These are phyloP conservation scores for Diospyros lotus DNA, from an alignment of 148 eudicot species.

Conservation along the genomic window DNA sequence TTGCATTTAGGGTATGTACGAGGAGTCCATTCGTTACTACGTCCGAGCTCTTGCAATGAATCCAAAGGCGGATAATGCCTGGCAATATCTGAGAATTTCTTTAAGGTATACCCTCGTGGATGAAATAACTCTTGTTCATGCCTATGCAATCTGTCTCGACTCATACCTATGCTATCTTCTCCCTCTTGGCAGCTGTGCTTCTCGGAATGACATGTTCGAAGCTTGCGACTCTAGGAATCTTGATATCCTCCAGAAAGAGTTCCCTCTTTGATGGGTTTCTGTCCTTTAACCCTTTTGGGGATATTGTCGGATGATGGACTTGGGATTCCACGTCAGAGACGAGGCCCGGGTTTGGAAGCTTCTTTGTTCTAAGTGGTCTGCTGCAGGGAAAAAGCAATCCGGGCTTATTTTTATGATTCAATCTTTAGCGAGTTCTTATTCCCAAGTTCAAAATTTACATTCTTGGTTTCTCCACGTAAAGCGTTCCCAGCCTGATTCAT, in stretches of 20 bases:
- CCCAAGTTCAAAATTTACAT: no score
- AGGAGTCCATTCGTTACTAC: conserved; percentile 90
- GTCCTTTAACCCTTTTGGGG: neutral
- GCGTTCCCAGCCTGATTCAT: no score
- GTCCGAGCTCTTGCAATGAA: conserved; percentile 94
- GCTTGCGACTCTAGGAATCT: conserved; percentile 88
- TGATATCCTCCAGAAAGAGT: conserved; percentile 85
- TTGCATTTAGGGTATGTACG: conserved; percentile 73
- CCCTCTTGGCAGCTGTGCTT: conserved; percentile 62
- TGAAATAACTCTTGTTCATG: neutral
- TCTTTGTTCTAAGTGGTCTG: neutral
- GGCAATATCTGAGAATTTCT: conserved; percentile 95
- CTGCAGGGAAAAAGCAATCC: neutral
- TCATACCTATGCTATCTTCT: conserved; percentile 9
- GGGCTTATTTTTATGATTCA: neutral
- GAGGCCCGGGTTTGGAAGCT: conserved; percentile 4
- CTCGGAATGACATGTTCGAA: conserved; percentile 82
- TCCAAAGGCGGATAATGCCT: conserved; percentile 98
- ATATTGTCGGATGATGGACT: neutral
- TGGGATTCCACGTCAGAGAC: neutral
- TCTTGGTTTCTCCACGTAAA: no score
- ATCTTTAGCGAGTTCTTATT: no score
- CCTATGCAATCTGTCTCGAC: neutral
- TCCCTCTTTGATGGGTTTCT: conserved; percentile 53
- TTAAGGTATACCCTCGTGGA: conserved; percentile 48